Evolutionary conservation across 208 protist species (phyloP).

Genomic region (Wallacemonas sp.): DNA sequence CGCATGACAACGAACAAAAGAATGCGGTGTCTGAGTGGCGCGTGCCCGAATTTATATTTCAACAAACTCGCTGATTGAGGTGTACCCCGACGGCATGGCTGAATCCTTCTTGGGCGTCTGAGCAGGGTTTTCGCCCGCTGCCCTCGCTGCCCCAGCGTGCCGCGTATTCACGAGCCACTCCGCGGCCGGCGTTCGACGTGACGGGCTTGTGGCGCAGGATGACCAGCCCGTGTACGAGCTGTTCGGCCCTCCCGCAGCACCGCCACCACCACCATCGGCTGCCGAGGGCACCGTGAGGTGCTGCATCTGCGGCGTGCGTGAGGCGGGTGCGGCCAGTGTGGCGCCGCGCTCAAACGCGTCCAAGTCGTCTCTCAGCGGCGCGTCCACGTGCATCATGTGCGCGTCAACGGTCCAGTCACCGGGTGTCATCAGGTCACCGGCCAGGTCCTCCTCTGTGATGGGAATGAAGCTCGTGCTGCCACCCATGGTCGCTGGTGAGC

Average conservation of each 20-base stretch:
- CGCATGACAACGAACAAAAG: too few species aligned
- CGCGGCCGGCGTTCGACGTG: background rate
- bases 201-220: background rate
- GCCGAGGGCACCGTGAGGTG: too few species aligned
- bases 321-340: too few species aligned
- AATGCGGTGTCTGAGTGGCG: too few species aligned
- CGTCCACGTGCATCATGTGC: too few species aligned
- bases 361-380: too few species aligned
- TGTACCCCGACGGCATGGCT: constrained; percentile 4
- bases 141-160: background rate
- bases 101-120: background rate
- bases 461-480: constrained; percentile 27
- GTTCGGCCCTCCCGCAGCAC: too few species aligned
- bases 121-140: background rate
- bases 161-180: background rate
- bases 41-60: constrained; percentile 3
- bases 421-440: background rate
- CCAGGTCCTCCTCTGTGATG: constrained; percentile 27
- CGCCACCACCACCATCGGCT: too few species aligned
- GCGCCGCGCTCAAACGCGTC: too few species aligned
- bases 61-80: constrained; percentile 24
- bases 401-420: background rate
- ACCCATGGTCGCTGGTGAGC: background rate
- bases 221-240: too few species aligned
- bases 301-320: too few species aligned